These are phyloP conservation scores for Lachancea mirantina DNA, from an alignment of 805 yeast genomes.

Conservation along the genomic window DNA sequence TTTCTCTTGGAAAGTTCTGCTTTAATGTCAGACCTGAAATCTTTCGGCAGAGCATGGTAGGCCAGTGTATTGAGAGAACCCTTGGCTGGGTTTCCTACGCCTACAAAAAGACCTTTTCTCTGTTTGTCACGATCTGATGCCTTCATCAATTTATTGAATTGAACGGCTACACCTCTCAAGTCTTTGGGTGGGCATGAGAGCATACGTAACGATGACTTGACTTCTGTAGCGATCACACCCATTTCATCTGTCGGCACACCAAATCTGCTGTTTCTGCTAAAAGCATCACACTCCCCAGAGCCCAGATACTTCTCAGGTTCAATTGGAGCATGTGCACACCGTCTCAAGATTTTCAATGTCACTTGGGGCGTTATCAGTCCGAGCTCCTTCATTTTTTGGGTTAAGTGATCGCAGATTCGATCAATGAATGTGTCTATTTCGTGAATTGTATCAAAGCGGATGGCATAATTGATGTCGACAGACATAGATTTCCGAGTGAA, in stretches of 20 bases:
- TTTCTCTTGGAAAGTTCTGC: constrained; percentile 14
- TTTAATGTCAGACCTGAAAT: constrained; percentile 13
- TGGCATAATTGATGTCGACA: constrained; percentile 88
- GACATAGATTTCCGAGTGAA: constrained; percentile 69
- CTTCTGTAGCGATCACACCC: constrained; percentile 55
- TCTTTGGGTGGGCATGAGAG: constrained; percentile 58
- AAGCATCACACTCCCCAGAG: constrained; percentile 68
- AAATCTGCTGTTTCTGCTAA: constrained; percentile 50
- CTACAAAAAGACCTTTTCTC: constrained; percentile 30
- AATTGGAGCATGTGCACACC: constrained; percentile 62
- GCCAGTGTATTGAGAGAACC: constrained; percentile 7
- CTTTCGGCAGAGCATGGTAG: constrained; percentile 6
- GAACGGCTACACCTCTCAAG: constrained; percentile 72
- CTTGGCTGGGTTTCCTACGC: constrained; percentile 11
- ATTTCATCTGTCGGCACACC: constrained; percentile 55
- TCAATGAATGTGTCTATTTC: constrained; percentile 63
- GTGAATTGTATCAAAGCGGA: constrained; percentile 52
- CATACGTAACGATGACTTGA: constrained; percentile 48
- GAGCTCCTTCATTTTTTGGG: constrained; percentile 41
- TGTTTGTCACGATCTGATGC: not conserved
- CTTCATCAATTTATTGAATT: constrained; percentile 45
- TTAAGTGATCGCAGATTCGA: constrained; percentile 52
- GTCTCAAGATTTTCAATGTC: constrained; percentile 55
- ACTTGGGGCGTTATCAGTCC: constrained; percentile 48
- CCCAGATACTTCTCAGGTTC: constrained; percentile 78